A percentile compares a stretch with the other conserved stretches of the same genome.
Conservation (phyloP, 805 yeast species). For the Candida endomychidarum region DNA sequence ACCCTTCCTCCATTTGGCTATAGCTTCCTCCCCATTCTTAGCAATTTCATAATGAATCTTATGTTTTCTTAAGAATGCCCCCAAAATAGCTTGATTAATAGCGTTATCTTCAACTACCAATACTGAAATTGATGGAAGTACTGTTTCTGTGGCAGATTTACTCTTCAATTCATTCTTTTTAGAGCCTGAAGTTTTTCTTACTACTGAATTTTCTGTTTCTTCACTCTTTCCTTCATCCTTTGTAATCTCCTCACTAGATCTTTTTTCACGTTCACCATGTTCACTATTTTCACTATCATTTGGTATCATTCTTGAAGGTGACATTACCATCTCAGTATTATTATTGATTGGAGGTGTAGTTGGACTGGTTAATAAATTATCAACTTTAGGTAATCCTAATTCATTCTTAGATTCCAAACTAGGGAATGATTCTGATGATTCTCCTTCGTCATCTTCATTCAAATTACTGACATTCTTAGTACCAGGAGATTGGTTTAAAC, state of each 20-base stretch:
- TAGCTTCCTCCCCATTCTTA: slow-evolving; percentile 91
- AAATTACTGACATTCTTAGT: slow-evolving; percentile 13
- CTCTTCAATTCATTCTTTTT: slow-evolving; percentile 11
- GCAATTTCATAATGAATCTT: slow-evolving; percentile 84
- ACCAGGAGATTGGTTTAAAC: slow-evolving; percentile 10
- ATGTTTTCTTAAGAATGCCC: slow-evolving; percentile 82
- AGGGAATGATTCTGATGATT: slow-evolving; percentile 6
- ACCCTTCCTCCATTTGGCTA: slow-evolving; percentile 91
- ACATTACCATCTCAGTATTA: background rate
- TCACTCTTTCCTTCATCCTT: slow-evolving; percentile 3
- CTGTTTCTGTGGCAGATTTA: slow-evolving; percentile 52
- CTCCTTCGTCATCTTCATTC: slow-evolving; percentile 4
- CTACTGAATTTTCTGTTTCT: slow-evolving; percentile 1
- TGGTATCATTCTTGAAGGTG: background rate
- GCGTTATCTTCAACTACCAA: slow-evolving; percentile 95
- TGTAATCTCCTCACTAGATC: too few species aligned
- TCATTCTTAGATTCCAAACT: slow-evolving; percentile 2
- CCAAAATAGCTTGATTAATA: slow-evolving; percentile 88
- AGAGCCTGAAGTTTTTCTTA: slow-evolving; percentile 13
- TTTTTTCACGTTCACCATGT: background rate
- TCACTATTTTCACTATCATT: slow-evolving; percentile 1
- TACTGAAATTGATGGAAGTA: slow-evolving; percentile 86
- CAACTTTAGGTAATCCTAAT: background rate
- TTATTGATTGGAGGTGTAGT: background rate
- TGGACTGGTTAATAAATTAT: background rate